These are phyloP conservation scores for Prunus padus DNA, from an alignment of 306 rosid species.

Conservation along the genomic window DNA sequence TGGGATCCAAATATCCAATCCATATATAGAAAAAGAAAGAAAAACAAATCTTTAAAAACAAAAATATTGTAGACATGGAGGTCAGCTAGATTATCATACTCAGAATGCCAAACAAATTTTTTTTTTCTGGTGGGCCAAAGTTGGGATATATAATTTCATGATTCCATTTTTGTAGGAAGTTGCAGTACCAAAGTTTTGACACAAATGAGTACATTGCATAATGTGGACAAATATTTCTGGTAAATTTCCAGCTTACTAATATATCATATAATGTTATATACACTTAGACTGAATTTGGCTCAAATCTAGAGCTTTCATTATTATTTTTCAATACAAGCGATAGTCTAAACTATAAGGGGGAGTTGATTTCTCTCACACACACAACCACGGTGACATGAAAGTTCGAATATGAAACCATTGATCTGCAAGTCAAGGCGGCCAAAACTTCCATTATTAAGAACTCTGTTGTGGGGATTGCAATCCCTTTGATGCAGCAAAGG, in stretches of 20 bases:
- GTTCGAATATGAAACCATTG: accelerated
- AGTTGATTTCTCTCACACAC: too few species aligned
- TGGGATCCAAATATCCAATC: neutral
- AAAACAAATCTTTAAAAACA: too few species aligned
- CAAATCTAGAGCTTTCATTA: too few species aligned
- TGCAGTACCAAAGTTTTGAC: neutral
- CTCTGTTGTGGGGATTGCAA: too few species aligned
- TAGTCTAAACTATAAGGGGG: too few species aligned
- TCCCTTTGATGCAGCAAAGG: too few species aligned
- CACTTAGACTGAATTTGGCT: too few species aligned
- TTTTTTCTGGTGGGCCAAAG: slow-evolving; percentile 7
- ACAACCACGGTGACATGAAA: too few species aligned
- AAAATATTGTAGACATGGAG: neutral
- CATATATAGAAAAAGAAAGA: neutral
- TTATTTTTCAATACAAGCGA: too few species aligned
- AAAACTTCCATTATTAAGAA: too few species aligned
- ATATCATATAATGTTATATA: too few species aligned
- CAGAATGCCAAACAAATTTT: slow-evolving; percentile 1
- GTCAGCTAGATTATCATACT: slow-evolving; percentile 16
- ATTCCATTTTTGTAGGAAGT: neutral
- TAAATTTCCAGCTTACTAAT: neutral
- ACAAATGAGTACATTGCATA: neutral
- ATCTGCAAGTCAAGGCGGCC: too few species aligned
- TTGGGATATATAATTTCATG: slow-evolving; percentile 20
- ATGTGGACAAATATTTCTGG: neutral